Evolutionary conservation across 164 flowering plant species (phyloP).

Genomic region (Platanus orientalis): DNA sequence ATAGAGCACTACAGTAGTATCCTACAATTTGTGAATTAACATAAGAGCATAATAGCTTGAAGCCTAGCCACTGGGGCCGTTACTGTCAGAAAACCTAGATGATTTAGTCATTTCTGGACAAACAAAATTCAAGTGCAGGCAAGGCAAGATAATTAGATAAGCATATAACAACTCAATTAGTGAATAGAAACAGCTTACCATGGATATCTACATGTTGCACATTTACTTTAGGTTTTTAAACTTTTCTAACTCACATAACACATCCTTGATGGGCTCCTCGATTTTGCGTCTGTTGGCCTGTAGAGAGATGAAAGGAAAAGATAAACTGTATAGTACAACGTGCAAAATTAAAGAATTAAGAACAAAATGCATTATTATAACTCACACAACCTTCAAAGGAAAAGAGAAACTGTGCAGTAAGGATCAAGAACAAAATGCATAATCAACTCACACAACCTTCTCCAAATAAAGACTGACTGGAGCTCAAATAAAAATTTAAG

Average conservation of each 20-base stretch:
- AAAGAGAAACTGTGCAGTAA: no score
- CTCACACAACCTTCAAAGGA: no score
- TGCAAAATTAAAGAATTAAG: neutral
- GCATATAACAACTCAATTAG: neutral
- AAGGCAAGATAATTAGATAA: neutral
- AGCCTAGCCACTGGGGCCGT: no score
- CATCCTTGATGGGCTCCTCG: slow-evolving; percentile 37
- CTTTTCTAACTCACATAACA: slow-evolving; percentile 40
- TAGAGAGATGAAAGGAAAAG: neutral
- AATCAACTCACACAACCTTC: no score
- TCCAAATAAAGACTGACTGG: no score
- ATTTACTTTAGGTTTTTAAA: slow-evolving; percentile 20
- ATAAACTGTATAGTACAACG: neutral
- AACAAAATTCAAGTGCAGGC: neutral
- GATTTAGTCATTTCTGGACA: neutral
- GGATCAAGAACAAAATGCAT: no score
- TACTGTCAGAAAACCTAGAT: no score
- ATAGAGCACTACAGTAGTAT: no score
- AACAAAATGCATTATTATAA: neutral
- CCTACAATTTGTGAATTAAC: no score
- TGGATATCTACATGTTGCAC: neutral
- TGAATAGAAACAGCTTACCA: slow-evolving; percentile 1
- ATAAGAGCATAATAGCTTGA: no score
- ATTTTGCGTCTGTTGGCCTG: slow-evolving; percentile 41
- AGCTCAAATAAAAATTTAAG: no score